These are phyloP conservation scores for Diutina scorzettiae DNA, from an alignment of 1,139 yeast genomes.

Conservation along the genomic window DNA sequence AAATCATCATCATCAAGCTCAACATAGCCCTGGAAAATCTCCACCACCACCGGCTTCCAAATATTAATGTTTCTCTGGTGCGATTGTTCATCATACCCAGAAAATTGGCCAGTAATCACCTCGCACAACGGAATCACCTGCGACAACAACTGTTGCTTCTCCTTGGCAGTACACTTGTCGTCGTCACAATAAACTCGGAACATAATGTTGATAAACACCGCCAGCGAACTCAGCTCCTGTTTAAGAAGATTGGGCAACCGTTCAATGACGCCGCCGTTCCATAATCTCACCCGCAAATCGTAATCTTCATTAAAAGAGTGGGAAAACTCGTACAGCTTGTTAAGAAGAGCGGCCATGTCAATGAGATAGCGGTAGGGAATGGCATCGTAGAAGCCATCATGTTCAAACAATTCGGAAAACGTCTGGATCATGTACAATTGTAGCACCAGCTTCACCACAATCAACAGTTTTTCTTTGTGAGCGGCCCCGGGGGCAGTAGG, in stretches of 20 bases:
- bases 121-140: slow-evolving; percentile 63
- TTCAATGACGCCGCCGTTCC: slow-evolving; percentile 89
- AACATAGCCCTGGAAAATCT: slow-evolving; percentile 69
- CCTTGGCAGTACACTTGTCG: slow-evolving; percentile 26
- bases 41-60: slow-evolving; percentile 89
- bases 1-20: slow-evolving; percentile 74
- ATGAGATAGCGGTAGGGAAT: slow-evolving; percentile 59
- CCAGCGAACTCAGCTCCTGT: slow-evolving; percentile 86
- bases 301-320: slow-evolving; percentile 80
- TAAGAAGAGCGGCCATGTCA: slow-evolving; percentile 46
- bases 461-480: slow-evolving; percentile 52
- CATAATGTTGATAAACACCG: slow-evolving; percentile 72
- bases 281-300: slow-evolving; percentile 71
- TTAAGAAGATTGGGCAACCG: slow-evolving; percentile 82
- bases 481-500: slow-evolving; percentile 13
- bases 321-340: slow-evolving; percentile 70
- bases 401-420: slow-evolving; percentile 65
- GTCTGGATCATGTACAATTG: slow-evolving; percentile 85
- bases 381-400: slow-evolving; percentile 53
- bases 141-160: slow-evolving; percentile 32
- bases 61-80: slow-evolving; percentile 74
- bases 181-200: slow-evolving; percentile 73
- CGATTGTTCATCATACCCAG: slow-evolving; percentile 58
- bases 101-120: slow-evolving; percentile 56
- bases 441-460: slow-evolving; percentile 85